phyloP scores from a whole-genome alignment of 1,284 basidiomycete species.

The Trametes hirsuta region DNA sequence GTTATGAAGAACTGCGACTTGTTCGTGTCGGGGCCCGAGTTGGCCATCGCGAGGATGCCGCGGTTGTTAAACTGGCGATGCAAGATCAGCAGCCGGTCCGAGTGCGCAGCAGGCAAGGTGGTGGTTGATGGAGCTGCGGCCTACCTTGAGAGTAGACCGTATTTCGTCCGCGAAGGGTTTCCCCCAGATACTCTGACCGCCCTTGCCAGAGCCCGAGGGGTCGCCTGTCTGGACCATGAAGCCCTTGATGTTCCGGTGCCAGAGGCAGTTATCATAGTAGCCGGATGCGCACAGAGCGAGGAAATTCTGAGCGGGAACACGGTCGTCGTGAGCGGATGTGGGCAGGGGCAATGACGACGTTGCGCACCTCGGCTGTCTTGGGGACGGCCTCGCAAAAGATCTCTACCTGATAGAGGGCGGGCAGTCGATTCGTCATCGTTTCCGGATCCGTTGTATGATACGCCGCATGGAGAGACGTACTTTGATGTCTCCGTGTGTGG shows the following conservation, averaged over 20 bases:
- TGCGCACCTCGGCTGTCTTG: conserved; percentile 84
- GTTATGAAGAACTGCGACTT: conserved; percentile 96
- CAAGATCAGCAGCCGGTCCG: conserved; percentile 4
- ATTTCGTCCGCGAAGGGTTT: conserved; percentile 89
- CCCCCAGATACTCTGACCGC: conserved; percentile 87
- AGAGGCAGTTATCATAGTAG: conserved; percentile 86
- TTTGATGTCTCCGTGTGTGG: conserved; percentile 94
- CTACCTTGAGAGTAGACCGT: conserved; percentile 88
- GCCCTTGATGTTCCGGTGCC: conserved; percentile 93
- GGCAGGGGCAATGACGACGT: neutral
- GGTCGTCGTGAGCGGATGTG: conserved; percentile 3
- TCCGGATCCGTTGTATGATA: neutral
- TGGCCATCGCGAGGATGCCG: conserved; percentile 97
- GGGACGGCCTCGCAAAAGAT: conserved; percentile 97
- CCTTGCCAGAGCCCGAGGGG: conserved; percentile 80
- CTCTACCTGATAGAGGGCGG: conserved; percentile 69
- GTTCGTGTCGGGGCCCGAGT: conserved; percentile 91
- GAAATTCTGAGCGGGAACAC: conserved; percentile 73
- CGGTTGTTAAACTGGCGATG: conserved; percentile 83
- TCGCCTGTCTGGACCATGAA: conserved; percentile 97
- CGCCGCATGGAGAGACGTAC: conserved; percentile 43
- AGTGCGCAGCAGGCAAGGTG: neutral
- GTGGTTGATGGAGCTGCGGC: neutral
- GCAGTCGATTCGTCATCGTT: neutral
- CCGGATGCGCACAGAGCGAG: conserved; percentile 90